A percentile compares a stretch with the other conserved stretches of the same genome.
phyloP scores from a whole-genome alignment of 2,329 filamentous ascomycete genomes.

The Fusarium coicis region DNA sequence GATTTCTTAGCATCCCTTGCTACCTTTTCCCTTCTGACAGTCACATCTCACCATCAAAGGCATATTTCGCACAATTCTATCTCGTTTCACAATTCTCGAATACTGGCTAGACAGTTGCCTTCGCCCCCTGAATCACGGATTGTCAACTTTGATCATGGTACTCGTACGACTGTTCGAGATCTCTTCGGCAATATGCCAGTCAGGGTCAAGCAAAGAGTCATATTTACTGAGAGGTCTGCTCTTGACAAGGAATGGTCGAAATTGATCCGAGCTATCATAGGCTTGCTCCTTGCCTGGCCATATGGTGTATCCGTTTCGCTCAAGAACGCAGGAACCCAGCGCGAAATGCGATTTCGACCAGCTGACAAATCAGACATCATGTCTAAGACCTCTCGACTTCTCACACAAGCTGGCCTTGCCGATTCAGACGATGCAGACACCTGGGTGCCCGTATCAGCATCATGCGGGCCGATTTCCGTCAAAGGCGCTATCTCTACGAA shows the following conservation, averaged over 20 bases:
- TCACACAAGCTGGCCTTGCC: constrained; percentile 74
- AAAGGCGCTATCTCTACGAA: constrained; percentile 76
- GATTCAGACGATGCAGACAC: constrained; percentile 60
- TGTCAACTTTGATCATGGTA: constrained; percentile 72
- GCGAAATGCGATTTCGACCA: constrained; percentile 53
- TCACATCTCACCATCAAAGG: constrained; percentile 76
- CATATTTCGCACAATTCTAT: constrained; percentile 72
- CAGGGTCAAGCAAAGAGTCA: constrained; percentile 81
- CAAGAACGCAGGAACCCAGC: constrained; percentile 58
- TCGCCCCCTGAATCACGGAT: constrained; percentile 68
- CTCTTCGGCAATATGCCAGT: constrained; percentile 93
- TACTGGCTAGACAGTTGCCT: constrained; percentile 72
- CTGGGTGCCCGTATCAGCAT: constrained; percentile 80
- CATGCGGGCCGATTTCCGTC: constrained; percentile 69
- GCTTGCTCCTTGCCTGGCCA: constrained; percentile 78
- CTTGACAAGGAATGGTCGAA: constrained; percentile 73
- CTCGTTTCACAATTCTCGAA: constrained; percentile 74
- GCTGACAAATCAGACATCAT: constrained; percentile 34
- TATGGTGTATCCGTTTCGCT: constrained; percentile 66
- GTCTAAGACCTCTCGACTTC: constrained; percentile 56
- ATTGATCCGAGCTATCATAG: constrained; percentile 68
- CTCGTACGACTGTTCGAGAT: constrained; percentile 78
- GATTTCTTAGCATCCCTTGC: constrained; percentile 82
- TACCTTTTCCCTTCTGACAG: constrained; percentile 77
- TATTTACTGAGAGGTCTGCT: constrained; percentile 60